Evolutionary conservation across 2,329 filamentous ascomycete genomes (phyloP).

Genomic region (Alternaria postmessia): DNA sequence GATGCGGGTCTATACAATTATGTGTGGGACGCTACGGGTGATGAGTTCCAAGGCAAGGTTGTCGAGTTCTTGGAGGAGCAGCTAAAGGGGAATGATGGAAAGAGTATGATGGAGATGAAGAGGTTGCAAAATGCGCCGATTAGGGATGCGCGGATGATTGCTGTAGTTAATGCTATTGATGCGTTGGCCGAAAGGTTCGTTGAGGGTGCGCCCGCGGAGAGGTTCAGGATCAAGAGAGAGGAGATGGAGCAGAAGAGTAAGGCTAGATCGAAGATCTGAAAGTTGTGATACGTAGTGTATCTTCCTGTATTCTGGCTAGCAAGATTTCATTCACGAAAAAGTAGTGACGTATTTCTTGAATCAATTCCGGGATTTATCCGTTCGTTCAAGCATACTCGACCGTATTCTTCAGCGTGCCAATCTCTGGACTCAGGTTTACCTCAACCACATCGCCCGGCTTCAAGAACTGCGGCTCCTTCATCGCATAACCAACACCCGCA

Average conservation of each 20-base stretch:
- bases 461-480: conserved; percentile 51
- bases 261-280: conserved; percentile 40
- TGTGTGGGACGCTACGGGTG: conserved; percentile 52
- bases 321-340: not conserved
- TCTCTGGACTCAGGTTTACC: conserved; percentile 37
- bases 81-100: conserved; percentile 58
- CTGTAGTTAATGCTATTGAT: conserved; percentile 58
- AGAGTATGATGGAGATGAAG: conserved; percentile 63
- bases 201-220: conserved; percentile 55
- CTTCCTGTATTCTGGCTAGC: not conserved
- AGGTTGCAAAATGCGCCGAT: conserved; percentile 58
- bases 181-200: conserved; percentile 60
- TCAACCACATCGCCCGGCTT: conserved; percentile 47
- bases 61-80: conserved; percentile 54
- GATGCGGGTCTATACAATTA: conserved; percentile 58
- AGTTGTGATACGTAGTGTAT: not conserved
- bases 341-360: not conserved
- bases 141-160: conserved; percentile 55
- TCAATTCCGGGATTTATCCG: not conserved
- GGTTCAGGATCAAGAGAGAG: conserved; percentile 55
- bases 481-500: conserved; percentile 52
- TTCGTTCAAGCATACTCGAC: conserved; percentile 39
- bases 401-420: conserved; percentile 46
- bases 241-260: conserved; percentile 47
- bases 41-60: conserved; percentile 55